phyloP scores from a whole-genome alignment of 306 rosid species.

The Inga oerstediana region DNA sequence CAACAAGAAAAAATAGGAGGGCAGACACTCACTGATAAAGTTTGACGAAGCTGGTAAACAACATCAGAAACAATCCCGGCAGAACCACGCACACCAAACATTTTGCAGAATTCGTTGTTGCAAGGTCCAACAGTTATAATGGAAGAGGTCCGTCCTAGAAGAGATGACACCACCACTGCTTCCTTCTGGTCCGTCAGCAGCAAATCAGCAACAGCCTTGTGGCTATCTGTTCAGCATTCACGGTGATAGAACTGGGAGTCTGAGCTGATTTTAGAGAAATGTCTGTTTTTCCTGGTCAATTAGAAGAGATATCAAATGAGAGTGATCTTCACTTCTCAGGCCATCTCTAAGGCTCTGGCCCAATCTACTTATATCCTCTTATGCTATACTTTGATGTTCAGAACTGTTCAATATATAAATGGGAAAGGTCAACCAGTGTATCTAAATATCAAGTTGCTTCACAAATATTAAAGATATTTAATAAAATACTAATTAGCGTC shows the following conservation, averaged over 20 bases:
- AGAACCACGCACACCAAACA: slow-evolving; percentile 35
- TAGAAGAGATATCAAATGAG: background rate
- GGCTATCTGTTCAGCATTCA: background rate
- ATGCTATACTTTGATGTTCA: background rate
- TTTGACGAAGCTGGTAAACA: slow-evolving; percentile 47
- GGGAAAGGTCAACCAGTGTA: background rate
- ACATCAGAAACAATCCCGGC: slow-evolving; percentile 34
- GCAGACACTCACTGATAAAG: slow-evolving; percentile 44
- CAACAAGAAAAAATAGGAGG: background rate
- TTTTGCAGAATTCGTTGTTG: background rate
- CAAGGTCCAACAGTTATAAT: background rate
- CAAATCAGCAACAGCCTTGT: background rate
- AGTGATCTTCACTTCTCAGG: background rate
- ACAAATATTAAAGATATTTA: background rate
- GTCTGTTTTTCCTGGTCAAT: background rate
- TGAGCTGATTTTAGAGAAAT: background rate
- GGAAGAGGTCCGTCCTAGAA: background rate
- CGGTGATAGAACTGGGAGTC: background rate
- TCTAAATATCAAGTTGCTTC: background rate
- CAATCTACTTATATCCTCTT: background rate
- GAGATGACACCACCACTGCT: background rate
- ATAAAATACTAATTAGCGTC: background rate
- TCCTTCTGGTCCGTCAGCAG: background rate
- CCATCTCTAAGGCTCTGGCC: background rate
- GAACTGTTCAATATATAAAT: background rate